phyloP scores from a whole-genome alignment of 2,329 filamentous ascomycete genomes.

The Cladosporium sp. region DNA sequence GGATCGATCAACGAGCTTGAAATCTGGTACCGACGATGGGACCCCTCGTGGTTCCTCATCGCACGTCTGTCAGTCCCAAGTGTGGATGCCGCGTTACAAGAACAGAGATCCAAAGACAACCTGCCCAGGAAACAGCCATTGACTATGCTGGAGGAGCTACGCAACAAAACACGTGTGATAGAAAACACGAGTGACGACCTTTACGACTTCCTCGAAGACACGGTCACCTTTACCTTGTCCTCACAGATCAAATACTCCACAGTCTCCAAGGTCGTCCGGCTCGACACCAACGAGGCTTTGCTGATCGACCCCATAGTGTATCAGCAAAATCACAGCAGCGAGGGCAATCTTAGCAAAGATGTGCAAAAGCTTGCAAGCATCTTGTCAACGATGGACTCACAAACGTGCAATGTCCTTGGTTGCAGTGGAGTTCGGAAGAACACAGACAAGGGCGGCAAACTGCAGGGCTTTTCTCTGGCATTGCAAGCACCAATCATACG shows the following conservation, averaged over 20 bases:
- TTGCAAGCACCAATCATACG: background rate
- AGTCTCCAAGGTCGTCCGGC: background rate
- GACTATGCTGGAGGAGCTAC: background rate
- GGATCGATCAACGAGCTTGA: constrained; percentile 29
- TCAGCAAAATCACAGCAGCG: background rate
- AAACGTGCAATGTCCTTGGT: background rate
- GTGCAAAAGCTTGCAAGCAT: background rate
- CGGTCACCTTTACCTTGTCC: background rate
- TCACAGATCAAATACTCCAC: background rate
- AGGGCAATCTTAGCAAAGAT: background rate
- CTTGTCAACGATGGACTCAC: background rate
- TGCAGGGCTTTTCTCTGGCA: background rate
- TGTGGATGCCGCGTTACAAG: background rate
- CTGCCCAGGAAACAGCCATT: background rate
- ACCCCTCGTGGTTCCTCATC: constrained; percentile 35
- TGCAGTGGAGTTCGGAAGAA: background rate
- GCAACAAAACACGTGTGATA: background rate
- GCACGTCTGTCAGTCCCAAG: constrained; percentile 17
- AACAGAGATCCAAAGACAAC: background rate
- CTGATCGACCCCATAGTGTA: background rate
- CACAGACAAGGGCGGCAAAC: background rate
- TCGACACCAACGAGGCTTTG: background rate
- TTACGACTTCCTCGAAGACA: background rate
- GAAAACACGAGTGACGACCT: background rate
- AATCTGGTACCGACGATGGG: constrained; percentile 31